phyloP scores from a whole-genome alignment of 805 yeast genomes.

The Starmerella cellae region DNA sequence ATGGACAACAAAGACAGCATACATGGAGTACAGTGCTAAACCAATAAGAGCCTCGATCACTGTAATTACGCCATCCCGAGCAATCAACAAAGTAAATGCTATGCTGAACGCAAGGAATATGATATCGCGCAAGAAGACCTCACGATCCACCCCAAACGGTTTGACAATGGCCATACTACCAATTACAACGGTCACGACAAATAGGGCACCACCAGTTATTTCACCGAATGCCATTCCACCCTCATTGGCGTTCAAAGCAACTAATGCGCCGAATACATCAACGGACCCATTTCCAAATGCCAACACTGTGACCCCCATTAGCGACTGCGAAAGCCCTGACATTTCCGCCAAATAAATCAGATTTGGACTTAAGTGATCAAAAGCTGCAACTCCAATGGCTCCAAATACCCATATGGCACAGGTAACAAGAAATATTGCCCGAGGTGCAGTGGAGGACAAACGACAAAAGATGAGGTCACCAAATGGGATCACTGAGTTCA shows the following conservation, averaged over 20 bases:
- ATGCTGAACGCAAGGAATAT: conserved; percentile 42
- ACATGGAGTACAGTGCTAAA: conserved; percentile 42
- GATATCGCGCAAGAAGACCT: conserved; percentile 45
- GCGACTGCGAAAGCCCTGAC: conserved; percentile 54
- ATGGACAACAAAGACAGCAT: conserved; percentile 39
- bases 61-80: conserved; percentile 43
- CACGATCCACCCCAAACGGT: conserved; percentile 43
- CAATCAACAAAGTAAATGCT: conserved; percentile 37
- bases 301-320: conserved; percentile 74
- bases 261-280: conserved; percentile 71
- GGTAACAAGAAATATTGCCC: not conserved
- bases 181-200: conserved; percentile 63
- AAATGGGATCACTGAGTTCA: conserved; percentile 6
- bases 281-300: conserved; percentile 92
- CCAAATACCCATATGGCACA: conserved; percentile 37
- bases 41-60: conserved; percentile 45
- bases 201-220: conserved; percentile 78
- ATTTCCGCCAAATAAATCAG: conserved; percentile 49
- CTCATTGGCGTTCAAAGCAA: conserved; percentile 62
- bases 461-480: conserved; percentile 8
- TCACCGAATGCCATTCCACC: conserved; percentile 78
- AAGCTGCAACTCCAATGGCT: conserved; percentile 64
- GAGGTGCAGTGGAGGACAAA: not conserved
- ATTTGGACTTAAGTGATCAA: conserved; percentile 72
- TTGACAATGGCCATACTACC: conserved; percentile 62